Percentiles rank a stretch among this genome's conserved stretches.
phyloP scores from a whole-genome alignment of 2,329 filamentous ascomycete species.

The Epichloe scottii region DNA sequence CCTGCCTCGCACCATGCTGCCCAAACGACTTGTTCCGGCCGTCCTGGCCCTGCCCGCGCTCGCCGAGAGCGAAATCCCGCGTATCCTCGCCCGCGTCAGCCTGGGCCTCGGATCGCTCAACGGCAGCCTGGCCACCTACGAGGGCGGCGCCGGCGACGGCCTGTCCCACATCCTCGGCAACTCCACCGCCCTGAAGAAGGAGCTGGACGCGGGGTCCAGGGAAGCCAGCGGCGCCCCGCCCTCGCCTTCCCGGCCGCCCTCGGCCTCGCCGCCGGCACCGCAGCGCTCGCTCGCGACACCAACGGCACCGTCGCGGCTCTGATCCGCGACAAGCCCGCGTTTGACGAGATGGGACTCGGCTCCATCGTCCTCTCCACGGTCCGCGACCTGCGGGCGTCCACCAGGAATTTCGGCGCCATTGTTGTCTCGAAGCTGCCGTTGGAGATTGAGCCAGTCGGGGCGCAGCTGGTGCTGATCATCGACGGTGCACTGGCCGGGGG shows the following conservation, averaged over 20 bases:
- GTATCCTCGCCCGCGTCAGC: neutral
- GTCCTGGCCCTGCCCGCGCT: neutral
- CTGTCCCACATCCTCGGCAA: neutral
- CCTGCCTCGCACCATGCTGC: neutral
- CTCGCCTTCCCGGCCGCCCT: neutral
- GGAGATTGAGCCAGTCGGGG: neutral
- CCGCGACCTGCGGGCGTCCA: neutral
- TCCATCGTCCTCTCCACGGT: neutral
- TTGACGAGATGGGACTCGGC: neutral
- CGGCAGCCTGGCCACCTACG: constrained; percentile 8
- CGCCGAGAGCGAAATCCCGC: neutral
- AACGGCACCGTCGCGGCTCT: neutral
- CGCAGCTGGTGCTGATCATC: neutral
- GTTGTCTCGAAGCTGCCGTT: neutral
- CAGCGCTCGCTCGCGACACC: neutral
- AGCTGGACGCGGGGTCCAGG: neutral
- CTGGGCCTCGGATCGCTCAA: constrained; percentile 2
- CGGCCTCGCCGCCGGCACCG: neutral
- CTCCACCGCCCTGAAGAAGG: constrained; percentile 7
- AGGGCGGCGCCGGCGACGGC: no score
- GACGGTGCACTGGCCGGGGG: neutral
- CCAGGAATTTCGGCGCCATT: neutral
- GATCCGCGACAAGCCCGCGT: neutral
- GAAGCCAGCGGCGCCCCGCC: neutral
- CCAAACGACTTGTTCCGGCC: neutral